These are phyloP conservation scores for Cadophora luteo-olivacea DNA, from an alignment of 2,329 filamentous ascomycete genomes.

Conservation along the genomic window DNA sequence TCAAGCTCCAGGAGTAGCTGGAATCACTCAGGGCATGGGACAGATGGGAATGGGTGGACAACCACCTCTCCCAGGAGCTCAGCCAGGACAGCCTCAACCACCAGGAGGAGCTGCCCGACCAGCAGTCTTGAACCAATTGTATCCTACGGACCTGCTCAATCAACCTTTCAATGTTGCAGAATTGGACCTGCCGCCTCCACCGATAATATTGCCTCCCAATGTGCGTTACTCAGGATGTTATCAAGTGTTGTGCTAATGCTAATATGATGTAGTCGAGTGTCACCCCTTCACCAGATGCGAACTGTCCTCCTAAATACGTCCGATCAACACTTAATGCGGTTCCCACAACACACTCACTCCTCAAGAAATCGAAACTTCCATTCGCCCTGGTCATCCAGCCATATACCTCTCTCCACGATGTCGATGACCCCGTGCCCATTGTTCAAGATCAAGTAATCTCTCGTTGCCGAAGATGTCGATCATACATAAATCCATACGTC, in stretches of 20 bases:
- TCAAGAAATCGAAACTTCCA: constrained; percentile 96
- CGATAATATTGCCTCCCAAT: constrained; percentile 89
- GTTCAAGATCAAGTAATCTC: constrained; percentile 98
- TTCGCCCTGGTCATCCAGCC: constrained; percentile 97
- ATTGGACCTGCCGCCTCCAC: constrained; percentile 87
- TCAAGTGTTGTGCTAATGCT: constrained; percentile 52
- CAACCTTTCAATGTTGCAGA: constrained; percentile 95
- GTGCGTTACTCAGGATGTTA: constrained; percentile 61
- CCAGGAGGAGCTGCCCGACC: constrained; percentile 58
- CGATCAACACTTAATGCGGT: constrained; percentile 94
- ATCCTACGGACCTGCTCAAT: constrained; percentile 88
- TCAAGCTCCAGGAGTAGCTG: constrained; percentile 58
- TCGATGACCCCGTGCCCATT: constrained; percentile 88
- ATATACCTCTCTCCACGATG: constrained; percentile 90
- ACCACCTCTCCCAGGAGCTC: constrained; percentile 34
- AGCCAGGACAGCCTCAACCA: constrained; percentile 50
- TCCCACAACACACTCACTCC: constrained; percentile 86
- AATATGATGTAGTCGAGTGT: constrained; percentile 73
- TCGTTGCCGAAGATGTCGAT: constrained; percentile 91
- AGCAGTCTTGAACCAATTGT: constrained; percentile 80
- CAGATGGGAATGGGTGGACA: constrained; percentile 69
- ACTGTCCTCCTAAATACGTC: constrained; percentile 92
- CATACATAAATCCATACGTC: constrained; percentile 98
- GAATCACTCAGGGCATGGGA: constrained; percentile 83
- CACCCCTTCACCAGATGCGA: constrained; percentile 88